Evolutionary conservation across 164 flowering plant species (phyloP), one percentile per base, ranked within the genome.

Genomic region (Umbellularia californica): DNA sequence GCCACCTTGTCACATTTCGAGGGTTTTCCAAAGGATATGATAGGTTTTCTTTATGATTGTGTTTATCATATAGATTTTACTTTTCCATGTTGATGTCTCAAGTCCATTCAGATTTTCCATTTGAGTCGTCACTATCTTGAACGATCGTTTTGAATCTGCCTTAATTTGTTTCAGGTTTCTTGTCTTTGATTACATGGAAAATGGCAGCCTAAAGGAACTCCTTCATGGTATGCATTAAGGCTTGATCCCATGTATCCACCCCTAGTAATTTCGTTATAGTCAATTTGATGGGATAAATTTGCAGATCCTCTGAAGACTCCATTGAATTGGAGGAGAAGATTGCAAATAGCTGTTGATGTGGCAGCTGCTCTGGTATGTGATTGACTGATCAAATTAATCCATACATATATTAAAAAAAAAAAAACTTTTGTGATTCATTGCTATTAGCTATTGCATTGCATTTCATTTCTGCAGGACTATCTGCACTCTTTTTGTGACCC

Each of bases 281-380:
- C 20, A 3, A 19, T 5, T 52, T 77, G 76, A 79, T 27, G 10
- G 22, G 58, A 65, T 79, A 30, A 23, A 52, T 64, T 67, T 79
- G 72, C 90, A 92, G 95, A 93, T 82, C 98, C 98, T 72, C 85
- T 92, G 13, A 92, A 79, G 83, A 92, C 95, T 83, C 98, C 98
- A 47, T 84, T 93, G 81, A 88, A 86, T 79, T 92, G 98, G 98
- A 87, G 85, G 77, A 84, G 84, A 15, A 87, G 98, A 75, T 77
- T 89, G 69, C 85, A 86, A 65, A 92, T 93, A 75, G 95, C 92
- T 6, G 73, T 79, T 70, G 94, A 90, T 27, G 90, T 93, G n/a
- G 92, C 92, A 63, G 91, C 98, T 74, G 98, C 97, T 67, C 60
- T 93, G 88, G 98, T 93, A 78, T 47, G 79, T 69, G 50, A 65